phyloP scores from a whole-genome alignment of 2,329 filamentous ascomycete species.

The Talaromyces sp. region DNA sequence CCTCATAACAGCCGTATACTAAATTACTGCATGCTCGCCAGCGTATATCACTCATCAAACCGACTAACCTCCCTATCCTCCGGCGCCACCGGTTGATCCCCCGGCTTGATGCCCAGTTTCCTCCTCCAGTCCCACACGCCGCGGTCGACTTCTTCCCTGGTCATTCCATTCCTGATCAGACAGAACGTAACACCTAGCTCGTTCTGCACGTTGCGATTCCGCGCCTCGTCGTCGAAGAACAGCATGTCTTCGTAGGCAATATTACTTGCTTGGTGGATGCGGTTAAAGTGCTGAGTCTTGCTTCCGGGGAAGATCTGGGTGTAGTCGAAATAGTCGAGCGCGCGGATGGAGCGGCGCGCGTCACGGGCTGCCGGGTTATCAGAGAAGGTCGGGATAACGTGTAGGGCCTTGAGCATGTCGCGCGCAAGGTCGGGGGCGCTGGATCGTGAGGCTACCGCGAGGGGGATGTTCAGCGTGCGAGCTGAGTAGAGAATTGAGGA shows the following conservation, averaged over 20 bases:
- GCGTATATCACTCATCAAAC: slow-evolving; percentile 5
- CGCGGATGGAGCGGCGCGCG: slow-evolving; percentile 42
- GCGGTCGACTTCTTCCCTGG: slow-evolving; percentile 68
- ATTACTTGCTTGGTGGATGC: slow-evolving; percentile 64
- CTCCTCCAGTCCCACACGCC: slow-evolving; percentile 78
- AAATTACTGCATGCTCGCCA: background rate
- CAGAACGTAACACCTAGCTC: slow-evolving; percentile 77
- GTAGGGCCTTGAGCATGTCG: slow-evolving; percentile 72
- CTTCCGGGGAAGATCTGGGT: slow-evolving; percentile 64
- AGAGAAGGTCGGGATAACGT: slow-evolving; percentile 48
- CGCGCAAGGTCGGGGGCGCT: slow-evolving; percentile 71
- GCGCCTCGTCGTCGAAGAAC: slow-evolving; percentile 89
- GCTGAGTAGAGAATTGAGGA: slow-evolving; percentile 62
- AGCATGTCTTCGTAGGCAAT: slow-evolving; percentile 78
- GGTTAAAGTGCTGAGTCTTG: slow-evolving; percentile 81
- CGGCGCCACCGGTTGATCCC: slow-evolving; percentile 8
- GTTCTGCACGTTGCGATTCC: slow-evolving; percentile 75
- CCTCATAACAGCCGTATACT: background rate
- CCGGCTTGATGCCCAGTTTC: slow-evolving; percentile 8
- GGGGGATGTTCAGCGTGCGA: slow-evolving; percentile 46
- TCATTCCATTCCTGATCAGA: slow-evolving; percentile 74
- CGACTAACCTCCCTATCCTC: slow-evolving; percentile 11
- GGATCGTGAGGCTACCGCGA: slow-evolving; percentile 79
- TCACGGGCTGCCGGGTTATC: slow-evolving; percentile 31
- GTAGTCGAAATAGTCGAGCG: slow-evolving; percentile 52